Percentiles rank a stretch among this genome's conserved stretches.
phyloP scores from a whole-genome alignment of 768 basidiomycete species.

The Boletus sp. region DNA sequence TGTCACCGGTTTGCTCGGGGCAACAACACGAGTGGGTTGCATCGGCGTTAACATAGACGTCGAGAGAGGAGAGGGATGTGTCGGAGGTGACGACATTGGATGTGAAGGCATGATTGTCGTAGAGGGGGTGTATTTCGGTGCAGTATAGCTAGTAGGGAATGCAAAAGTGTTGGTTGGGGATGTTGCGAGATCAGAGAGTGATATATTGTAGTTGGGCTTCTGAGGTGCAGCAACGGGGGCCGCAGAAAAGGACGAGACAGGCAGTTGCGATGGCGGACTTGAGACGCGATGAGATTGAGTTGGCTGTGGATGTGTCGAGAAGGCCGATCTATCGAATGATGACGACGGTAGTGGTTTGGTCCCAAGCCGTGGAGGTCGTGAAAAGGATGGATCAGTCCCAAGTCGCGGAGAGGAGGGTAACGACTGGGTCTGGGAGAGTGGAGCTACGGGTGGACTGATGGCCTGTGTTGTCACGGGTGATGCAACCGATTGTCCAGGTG shows the following conservation, averaged over 20 bases:
- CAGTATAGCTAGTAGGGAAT: constrained; percentile 11
- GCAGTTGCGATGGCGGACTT: constrained; percentile 21
- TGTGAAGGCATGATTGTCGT: constrained; percentile 20
- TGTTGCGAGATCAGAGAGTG: constrained; percentile 34
- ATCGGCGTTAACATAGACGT: constrained; percentile 61
- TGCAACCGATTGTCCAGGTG: constrained; percentile 13
- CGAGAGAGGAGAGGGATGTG: constrained; percentile 29
- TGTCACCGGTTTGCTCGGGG: constrained; percentile 46
- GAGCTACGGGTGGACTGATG: constrained; percentile 13
- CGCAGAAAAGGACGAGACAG: constrained; percentile 10
- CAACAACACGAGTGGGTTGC: constrained; percentile 45
- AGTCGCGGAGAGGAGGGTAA: constrained; percentile 39
- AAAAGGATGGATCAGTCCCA: constrained; percentile 27
- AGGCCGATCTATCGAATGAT: constrained; percentile 33
- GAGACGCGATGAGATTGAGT: constrained; percentile 17
- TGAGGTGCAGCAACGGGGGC: constrained; percentile 13
- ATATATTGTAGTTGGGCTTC: constrained; percentile 62
- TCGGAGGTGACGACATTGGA: constrained; percentile 31
- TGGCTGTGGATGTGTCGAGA: constrained; percentile 25
- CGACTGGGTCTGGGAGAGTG: constrained; percentile 33
- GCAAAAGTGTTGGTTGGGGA: constrained; percentile 16
- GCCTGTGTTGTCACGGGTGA: constrained; percentile 15
- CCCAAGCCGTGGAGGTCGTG: constrained; percentile 41
- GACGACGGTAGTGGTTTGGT: constrained; percentile 36
- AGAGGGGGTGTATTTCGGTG: constrained; percentile 18